A percentile compares a stretch with the other conserved stretches of the same genome.
phyloP scores from a whole-genome alignment of 371 early-diverging fungal genomes.

The Mucor sp. region DNA sequence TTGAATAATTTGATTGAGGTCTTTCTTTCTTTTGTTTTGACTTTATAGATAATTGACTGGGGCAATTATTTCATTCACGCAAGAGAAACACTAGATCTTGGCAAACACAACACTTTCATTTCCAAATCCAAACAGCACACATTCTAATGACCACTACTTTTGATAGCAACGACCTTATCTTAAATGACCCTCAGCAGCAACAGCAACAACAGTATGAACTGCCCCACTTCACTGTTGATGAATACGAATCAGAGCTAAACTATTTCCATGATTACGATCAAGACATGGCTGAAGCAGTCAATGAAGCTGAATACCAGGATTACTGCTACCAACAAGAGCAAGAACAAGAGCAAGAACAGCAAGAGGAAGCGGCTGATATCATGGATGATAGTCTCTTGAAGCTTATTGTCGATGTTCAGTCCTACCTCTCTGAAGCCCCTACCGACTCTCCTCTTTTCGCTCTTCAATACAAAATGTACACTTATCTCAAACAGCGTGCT shows the following conservation, averaged over 20 bases:
- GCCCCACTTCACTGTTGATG: slow-evolving; percentile 11
- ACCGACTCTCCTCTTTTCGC: slow-evolving; percentile 40
- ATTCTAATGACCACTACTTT: slow-evolving; percentile 4
- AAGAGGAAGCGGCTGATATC: slow-evolving; percentile 23
- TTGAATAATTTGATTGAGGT: background rate
- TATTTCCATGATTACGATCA: slow-evolving; percentile 40
- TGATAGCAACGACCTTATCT: background rate
- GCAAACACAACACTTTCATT: background rate
- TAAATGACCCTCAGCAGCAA: slow-evolving; percentile 2
- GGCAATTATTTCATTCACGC: background rate
- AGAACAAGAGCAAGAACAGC: slow-evolving; percentile 5
- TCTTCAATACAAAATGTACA: slow-evolving; percentile 53
- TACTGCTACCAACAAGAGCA: background rate
- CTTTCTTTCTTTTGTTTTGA: background rate
- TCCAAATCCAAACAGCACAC: background rate
- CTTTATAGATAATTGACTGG: slow-evolving; percentile 2
- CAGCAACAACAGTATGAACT: background rate
- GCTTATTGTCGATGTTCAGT: slow-evolving; percentile 48
- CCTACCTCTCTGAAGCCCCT: slow-evolving; percentile 38
- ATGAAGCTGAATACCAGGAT: slow-evolving; percentile 31
- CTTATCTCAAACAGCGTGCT: slow-evolving; percentile 46
- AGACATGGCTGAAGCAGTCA: slow-evolving; percentile 27
- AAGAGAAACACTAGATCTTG: background rate
- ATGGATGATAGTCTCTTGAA: slow-evolving; percentile 36
- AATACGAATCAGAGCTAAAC: slow-evolving; percentile 20